A percentile compares a stretch with the other conserved stretches of the same genome.
Evolutionary conservation across 208 protist species (phyloP).

Genomic region (Polymyxa betae): DNA sequence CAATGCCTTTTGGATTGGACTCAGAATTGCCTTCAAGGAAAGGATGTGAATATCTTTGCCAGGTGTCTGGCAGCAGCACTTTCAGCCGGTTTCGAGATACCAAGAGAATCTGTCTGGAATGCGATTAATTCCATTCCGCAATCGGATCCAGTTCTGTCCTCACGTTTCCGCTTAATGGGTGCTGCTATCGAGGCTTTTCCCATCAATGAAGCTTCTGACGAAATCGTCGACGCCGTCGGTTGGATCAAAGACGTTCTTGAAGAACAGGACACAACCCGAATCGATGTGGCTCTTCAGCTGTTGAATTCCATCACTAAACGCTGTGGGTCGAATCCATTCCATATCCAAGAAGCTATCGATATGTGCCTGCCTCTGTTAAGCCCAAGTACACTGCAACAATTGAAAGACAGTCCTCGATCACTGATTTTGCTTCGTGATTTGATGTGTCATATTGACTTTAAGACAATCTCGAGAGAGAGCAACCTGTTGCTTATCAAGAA

Average conservation of each 20-base stretch:
- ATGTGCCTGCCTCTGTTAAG: conserved; percentile 12
- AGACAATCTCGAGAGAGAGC: background rate
- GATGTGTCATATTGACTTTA: background rate
- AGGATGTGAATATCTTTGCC: background rate
- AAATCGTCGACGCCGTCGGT: background rate
- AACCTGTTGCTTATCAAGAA: background rate
- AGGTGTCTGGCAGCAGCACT: background rate
- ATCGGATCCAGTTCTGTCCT: background rate
- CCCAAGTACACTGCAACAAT: background rate
- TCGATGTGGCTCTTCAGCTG: conserved; percentile 2
- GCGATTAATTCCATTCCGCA: background rate
- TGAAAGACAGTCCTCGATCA: background rate
- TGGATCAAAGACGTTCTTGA: conserved; percentile 12
- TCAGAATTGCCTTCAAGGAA: background rate
- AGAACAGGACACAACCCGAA: background rate
- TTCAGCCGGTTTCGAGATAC: background rate
- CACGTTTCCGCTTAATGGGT: background rate
- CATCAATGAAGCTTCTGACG: background rate
- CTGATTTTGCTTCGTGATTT: background rate
- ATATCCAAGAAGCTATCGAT: background rate
- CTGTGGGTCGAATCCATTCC: background rate
- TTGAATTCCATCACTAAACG: background rate
- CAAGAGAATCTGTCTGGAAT: background rate
- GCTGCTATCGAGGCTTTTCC: background rate
- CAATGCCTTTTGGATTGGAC: background rate